phyloP scores from a whole-genome alignment of 257 asterid genomes.

The Penstemon davidsonii region DNA sequence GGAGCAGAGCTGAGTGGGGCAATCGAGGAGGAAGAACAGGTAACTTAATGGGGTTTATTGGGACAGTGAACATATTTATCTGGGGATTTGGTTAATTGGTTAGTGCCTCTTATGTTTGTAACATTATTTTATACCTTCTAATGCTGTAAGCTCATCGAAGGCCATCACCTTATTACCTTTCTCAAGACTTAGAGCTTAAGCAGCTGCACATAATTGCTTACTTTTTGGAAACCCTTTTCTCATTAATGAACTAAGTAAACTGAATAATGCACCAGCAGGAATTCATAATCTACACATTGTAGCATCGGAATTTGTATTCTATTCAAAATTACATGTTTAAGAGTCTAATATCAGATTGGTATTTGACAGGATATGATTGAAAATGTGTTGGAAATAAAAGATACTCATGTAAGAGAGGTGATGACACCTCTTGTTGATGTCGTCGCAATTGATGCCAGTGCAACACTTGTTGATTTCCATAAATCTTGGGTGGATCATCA shows the following conservation, averaged over 20 bases:
- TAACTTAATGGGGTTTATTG: slow-evolving; percentile 30
- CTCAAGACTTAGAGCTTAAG: slow-evolving; percentile 1
- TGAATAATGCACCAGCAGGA: slow-evolving; percentile 1
- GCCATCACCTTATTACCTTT: slow-evolving; percentile 13
- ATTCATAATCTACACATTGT: slow-evolving; percentile 18
- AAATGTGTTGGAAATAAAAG: slow-evolving; percentile 95
- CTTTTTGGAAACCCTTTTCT: neutral
- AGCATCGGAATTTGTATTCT: slow-evolving; percentile 10
- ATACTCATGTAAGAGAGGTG: slow-evolving; percentile 97
- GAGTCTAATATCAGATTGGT: slow-evolving; percentile 27
- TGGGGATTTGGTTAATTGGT: slow-evolving; percentile 23
- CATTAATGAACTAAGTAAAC: slow-evolving; percentile 3
- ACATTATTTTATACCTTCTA: slow-evolving; percentile 1
- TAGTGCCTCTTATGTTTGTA: slow-evolving; percentile 19
- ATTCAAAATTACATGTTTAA: neutral
- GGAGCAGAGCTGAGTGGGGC: slow-evolving; percentile 99
- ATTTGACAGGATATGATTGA: slow-evolving; percentile 92
- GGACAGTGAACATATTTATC: slow-evolving; percentile 18
- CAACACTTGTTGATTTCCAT: slow-evolving; percentile 92
- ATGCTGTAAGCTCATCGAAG: slow-evolving; percentile 25
- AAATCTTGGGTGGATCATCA: slow-evolving; percentile 95
- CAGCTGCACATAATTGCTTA: slow-evolving; percentile 18
- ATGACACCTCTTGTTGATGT: slow-evolving; percentile 99
- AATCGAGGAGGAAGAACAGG: slow-evolving; percentile 99
- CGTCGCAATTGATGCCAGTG: slow-evolving; percentile 89